These are phyloP conservation scores for Aspergillus carbonarius DNA, from an alignment of 2,329 filamentous ascomycete species.

Conservation along the genomic window DNA sequence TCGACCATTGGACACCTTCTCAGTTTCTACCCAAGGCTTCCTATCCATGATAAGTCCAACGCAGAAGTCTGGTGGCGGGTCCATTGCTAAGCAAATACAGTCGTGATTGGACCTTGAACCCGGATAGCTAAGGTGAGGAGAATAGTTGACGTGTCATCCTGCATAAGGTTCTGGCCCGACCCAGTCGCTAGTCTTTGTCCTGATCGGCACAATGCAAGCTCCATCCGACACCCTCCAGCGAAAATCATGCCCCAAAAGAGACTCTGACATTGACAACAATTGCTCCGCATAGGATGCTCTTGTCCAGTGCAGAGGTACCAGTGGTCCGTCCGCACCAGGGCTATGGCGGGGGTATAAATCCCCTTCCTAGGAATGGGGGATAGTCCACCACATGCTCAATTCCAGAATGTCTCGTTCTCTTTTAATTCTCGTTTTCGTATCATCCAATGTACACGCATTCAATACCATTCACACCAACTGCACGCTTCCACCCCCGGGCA, in stretches of 20 bases:
- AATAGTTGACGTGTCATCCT: not conserved
- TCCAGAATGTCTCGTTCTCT: not conserved
- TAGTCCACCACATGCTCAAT: not conserved
- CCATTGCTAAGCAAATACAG: too few relatives aligned
- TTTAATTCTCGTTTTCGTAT: not conserved
- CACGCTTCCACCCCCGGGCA: not conserved
- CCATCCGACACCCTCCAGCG: not conserved
- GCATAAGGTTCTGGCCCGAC: not conserved
- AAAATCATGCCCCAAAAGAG: not conserved
- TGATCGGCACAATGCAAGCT: not conserved
- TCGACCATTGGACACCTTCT: too few relatives aligned
- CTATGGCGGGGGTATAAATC: not conserved
- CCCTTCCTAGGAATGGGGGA: too few relatives aligned
- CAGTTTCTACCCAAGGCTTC: too few relatives aligned
- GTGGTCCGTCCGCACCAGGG: not conserved
- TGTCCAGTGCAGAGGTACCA: not conserved
- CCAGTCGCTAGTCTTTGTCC: not conserved
- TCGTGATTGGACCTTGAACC: not conserved
- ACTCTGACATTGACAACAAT: not conserved
- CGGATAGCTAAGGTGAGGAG: not conserved
- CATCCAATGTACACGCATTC: slow-evolving; percentile 8
- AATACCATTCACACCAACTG: not conserved
- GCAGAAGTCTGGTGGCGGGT: too few relatives aligned
- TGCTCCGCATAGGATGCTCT: not conserved
- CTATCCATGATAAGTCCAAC: too few relatives aligned